Evolutionary conservation across 176 grass and related monocot genomes (phyloP).

Genomic region (Pharus latifolius): DNA sequence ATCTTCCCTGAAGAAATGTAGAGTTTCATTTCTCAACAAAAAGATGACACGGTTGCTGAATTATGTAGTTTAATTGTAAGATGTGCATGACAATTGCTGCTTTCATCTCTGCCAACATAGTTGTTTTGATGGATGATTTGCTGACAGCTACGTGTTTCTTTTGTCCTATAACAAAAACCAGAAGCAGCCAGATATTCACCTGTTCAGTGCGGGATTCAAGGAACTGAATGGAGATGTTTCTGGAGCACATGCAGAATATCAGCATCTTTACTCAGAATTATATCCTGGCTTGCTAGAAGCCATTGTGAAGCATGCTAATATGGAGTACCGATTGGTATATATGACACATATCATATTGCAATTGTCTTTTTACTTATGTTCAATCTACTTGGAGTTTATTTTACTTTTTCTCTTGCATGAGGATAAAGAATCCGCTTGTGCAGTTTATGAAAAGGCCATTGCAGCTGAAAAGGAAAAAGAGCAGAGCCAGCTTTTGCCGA

Average conservation of each 20-base stretch:
- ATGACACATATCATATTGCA: background rate
- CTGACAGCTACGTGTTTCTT: background rate
- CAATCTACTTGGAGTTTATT: background rate
- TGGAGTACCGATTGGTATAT: slow-evolving; percentile 80
- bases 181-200: slow-evolving; percentile 96
- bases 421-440: slow-evolving; percentile 57
- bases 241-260: slow-evolving; percentile 69
- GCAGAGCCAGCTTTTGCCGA: slow-evolving; percentile 57
- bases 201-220: slow-evolving; percentile 82
- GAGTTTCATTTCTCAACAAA: too few relatives aligned
- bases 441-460: slow-evolving; percentile 85
- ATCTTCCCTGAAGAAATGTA: background rate
- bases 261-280: slow-evolving; percentile 73
- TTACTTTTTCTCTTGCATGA: slow-evolving; percentile 32
- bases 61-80: background rate
- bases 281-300: slow-evolving; percentile 85
- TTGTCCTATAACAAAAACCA: slow-evolving; percentile 26
- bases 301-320: slow-evolving; percentile 88
- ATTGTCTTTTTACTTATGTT: background rate
- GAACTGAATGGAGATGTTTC: slow-evolving; percentile 70
- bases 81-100: background rate
- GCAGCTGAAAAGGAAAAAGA: slow-evolving; percentile 64
- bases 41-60: background rate
- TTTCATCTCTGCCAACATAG: too few relatives aligned
- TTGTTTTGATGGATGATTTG: background rate